Evolutionary conservation across 768 basidiomycete genomes (phyloP).

Genomic region (Astraeus odoratus): DNA sequence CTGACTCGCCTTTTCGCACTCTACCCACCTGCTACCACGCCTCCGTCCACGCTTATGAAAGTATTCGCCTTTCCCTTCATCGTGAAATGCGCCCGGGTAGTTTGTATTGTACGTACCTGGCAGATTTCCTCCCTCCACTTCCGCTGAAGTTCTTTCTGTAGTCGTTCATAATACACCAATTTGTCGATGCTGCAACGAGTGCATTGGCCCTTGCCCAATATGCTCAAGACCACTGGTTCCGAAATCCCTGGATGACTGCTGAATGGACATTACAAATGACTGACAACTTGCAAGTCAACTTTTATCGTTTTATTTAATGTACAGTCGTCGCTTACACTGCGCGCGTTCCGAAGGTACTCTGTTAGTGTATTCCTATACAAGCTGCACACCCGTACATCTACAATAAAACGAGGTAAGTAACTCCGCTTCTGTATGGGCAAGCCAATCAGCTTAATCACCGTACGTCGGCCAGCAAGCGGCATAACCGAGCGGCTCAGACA

Average conservation of each 20-base stretch:
- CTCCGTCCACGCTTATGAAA: conserved; percentile 7
- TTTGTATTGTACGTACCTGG: conserved; percentile 8
- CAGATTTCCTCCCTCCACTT: background rate
- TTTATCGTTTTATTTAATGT: too few relatives aligned
- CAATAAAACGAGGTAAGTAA: background rate
- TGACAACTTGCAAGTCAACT: conserved; percentile 26
- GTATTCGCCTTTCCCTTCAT: conserved; percentile 26
- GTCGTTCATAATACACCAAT: conserved; percentile 3
- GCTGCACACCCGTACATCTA: conserved; percentile 4
- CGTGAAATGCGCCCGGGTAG: conserved; percentile 26
- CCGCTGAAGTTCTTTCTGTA: background rate
- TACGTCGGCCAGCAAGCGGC: conserved; percentile 8
- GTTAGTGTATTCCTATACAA: conserved; percentile 25
- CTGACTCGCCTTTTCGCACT: conserved; percentile 30
- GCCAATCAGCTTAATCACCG: background rate
- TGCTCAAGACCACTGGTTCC: conserved; percentile 2
- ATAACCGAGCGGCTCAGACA: conserved; percentile 20
- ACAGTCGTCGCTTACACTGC: too few relatives aligned
- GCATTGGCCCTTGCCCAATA: background rate
- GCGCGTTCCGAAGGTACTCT: conserved; percentile 16
- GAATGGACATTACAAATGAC: conserved; percentile 30
- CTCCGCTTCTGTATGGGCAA: background rate
- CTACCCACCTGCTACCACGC: conserved; percentile 22
- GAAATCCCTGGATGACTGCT: conserved; percentile 14
- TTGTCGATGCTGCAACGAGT: background rate